Base-by-base conservation (phyloP, 257 asterid species). In the Capsicum pubescens region DNA sequence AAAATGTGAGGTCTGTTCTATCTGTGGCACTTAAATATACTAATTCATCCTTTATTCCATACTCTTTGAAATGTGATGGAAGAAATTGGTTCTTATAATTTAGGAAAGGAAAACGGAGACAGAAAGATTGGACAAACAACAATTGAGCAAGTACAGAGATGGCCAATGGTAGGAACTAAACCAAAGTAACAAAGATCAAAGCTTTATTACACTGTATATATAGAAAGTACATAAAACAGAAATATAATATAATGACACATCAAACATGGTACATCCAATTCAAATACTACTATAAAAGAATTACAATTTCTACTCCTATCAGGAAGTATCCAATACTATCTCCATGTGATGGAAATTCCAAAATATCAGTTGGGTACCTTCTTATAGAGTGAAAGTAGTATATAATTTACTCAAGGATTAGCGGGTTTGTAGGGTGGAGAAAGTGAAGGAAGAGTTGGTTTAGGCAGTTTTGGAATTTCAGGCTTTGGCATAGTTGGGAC, bases 51-150 rank as follows among this genome's bases (percentile, higher is more conserved):
- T 67, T 36, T 36, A 36, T 14, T 67, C 76, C 52, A 36, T 46
- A 66, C 36, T n/a, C 79, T 71, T 71, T 39, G 39, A 44, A 44
- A 44, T 46, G 79, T 71, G 52, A 44, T n/a, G 79, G 39, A 68
- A 46, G 79, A 71, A 46, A n/a, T 14, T 39, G 44, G 44, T 39
- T 39, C 3, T 0, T 3, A 39, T 39, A 39, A 39, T 26, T 64
- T 70, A 44, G 36, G 55, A 17, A 44, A 15, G 12, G 6, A 11
- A 72, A 48, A 48, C 5, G 3, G 59, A 50, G 80, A 19, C 19
- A 12, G 42, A 19, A 48, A 19, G 59, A 48, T 7, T 48, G 56
- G 10, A 6, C 39, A 71, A 72, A 44, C 48, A 44, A 44, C 7
- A 6, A n/a, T 8, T 8, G 67, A 19, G 67, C 36, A 61, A 61